These are phyloP conservation scores for Aureobasidium lini DNA, from an alignment of 2,329 filamentous ascomycete genomes.

Conservation along the genomic window DNA sequence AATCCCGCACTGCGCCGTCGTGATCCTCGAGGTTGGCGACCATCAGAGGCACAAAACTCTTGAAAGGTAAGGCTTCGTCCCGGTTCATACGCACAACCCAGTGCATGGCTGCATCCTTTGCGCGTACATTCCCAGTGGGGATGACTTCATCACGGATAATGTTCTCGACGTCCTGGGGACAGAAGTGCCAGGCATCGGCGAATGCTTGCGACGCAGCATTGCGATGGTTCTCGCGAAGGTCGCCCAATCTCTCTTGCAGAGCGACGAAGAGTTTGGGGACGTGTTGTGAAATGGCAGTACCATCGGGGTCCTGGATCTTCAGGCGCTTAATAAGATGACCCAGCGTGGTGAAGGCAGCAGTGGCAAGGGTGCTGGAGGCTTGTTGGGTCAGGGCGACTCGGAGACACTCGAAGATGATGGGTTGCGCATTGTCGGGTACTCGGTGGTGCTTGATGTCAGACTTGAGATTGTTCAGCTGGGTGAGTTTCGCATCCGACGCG, in stretches of 20 bases:
- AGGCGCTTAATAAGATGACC: conserved; percentile 82
- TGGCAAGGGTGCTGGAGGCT: conserved; percentile 64
- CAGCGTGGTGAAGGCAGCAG: conserved; percentile 79
- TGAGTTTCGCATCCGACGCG: conserved; percentile 61
- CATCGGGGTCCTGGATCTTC: conserved; percentile 73
- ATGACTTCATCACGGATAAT: conserved; percentile 72
- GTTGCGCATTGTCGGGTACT: conserved; percentile 66
- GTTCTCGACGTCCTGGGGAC: conserved; percentile 67
- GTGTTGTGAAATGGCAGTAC: conserved; percentile 57
- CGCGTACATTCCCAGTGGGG: conserved; percentile 69
- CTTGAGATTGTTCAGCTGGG: conserved; percentile 64
- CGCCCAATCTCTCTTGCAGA: conserved; percentile 77
- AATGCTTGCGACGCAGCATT: conserved; percentile 67
- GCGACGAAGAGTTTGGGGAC: conserved; percentile 64
- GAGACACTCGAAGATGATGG: conserved; percentile 73
- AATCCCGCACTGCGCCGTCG: conserved; percentile 78
- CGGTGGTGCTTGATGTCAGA: conserved; percentile 86
- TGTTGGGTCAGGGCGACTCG: conserved; percentile 67
- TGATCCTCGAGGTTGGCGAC: conserved; percentile 87
- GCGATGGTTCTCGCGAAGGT: conserved; percentile 79
- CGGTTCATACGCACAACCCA: conserved; percentile 84
- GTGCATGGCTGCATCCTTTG: conserved; percentile 76
- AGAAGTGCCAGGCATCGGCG: conserved; percentile 65
- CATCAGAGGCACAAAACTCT: conserved; percentile 70
- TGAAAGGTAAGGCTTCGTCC: conserved; percentile 71